Evolutionary conservation across 805 yeast species (phyloP).

Genomic region (Cyberlindnera xishuangbannaensis): DNA sequence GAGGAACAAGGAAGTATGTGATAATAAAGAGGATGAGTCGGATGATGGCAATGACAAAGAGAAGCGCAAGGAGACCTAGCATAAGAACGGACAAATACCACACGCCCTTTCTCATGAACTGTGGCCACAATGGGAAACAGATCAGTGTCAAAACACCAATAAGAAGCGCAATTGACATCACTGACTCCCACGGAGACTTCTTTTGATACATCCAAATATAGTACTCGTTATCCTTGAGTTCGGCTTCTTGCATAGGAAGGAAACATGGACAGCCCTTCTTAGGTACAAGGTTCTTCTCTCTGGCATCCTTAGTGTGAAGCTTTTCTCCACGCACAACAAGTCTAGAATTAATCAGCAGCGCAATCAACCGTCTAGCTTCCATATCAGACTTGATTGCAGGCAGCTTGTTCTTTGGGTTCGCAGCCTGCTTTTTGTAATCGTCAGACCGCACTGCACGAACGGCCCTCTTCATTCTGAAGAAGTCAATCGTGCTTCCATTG

Average conservation of each 20-base stretch:
- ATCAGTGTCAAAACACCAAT: constrained; percentile 63
- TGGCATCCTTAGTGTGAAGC: constrained; percentile 62
- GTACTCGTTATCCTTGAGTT: constrained; percentile 59
- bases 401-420: constrained; percentile 39
- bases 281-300: constrained; percentile 55
- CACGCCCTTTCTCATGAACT: constrained; percentile 79
- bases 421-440: constrained; percentile 53
- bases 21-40: constrained; percentile 65
- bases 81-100: constrained; percentile 82
- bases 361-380: constrained; percentile 58
- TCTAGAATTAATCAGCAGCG: constrained; percentile 64
- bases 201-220: constrained; percentile 80
- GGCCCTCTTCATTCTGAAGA: constrained; percentile 83
- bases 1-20: constrained; percentile 50
- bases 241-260: constrained; percentile 49
- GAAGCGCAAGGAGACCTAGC: constrained; percentile 65
- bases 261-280: constrained; percentile 61
- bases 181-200: constrained; percentile 42
- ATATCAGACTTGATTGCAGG: constrained; percentile 46
- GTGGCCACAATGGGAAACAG: constrained; percentile 94
- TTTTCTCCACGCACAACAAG: constrained; percentile 73
- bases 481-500: constrained; percentile 66
- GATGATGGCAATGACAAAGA: constrained; percentile 74
- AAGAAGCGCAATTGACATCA: constrained; percentile 35
- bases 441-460: constrained; percentile 69